phyloP scores from a whole-genome alignment of 2,329 filamentous ascomycete genomes.

The Polytolypa hystricis region DNA sequence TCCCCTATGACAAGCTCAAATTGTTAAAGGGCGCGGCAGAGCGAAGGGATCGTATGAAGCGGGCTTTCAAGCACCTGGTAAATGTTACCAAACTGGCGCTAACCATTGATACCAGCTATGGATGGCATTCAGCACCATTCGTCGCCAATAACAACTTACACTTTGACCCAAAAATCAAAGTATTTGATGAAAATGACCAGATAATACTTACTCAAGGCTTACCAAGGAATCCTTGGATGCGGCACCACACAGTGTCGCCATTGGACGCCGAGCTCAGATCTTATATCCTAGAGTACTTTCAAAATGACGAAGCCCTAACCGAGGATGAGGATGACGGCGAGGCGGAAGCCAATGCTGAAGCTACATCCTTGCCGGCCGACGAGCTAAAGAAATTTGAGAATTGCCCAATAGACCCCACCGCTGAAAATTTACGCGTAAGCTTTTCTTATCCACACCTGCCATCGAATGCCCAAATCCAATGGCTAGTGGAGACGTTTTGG shows the following conservation, averaged over 20 bases:
- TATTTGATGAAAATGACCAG: slow-evolving; percentile 40
- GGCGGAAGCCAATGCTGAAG: not conserved
- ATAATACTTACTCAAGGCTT: too few species aligned
- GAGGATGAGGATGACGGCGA: not conserved
- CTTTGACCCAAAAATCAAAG: slow-evolving; percentile 30
- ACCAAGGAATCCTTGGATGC: too few species aligned
- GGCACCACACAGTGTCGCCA: not conserved
- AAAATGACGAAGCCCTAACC: not conserved
- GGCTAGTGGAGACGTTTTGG: slow-evolving; percentile 58
- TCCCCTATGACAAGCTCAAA: slow-evolving; percentile 48
- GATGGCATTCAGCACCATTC: slow-evolving; percentile 55
- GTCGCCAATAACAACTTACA: slow-evolving; percentile 39
- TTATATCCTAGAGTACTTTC: not conserved
- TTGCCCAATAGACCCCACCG: too few species aligned
- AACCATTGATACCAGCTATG: slow-evolving; percentile 56
- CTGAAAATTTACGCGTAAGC: not conserved
- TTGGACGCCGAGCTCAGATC: not conserved
- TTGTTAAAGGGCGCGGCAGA: slow-evolving; percentile 53
- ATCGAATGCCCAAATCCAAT: slow-evolving; percentile 54
- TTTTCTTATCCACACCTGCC: slow-evolving; percentile 44
- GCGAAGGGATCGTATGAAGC: slow-evolving; percentile 50
- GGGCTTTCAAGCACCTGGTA: slow-evolving; percentile 46
- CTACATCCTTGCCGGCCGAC: not conserved
- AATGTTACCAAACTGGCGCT: slow-evolving; percentile 53
- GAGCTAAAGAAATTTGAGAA: too few species aligned